Evolutionary conservation across 73 alveolate species (phyloP).

Genomic region (Durusdinium trenchii): DNA sequence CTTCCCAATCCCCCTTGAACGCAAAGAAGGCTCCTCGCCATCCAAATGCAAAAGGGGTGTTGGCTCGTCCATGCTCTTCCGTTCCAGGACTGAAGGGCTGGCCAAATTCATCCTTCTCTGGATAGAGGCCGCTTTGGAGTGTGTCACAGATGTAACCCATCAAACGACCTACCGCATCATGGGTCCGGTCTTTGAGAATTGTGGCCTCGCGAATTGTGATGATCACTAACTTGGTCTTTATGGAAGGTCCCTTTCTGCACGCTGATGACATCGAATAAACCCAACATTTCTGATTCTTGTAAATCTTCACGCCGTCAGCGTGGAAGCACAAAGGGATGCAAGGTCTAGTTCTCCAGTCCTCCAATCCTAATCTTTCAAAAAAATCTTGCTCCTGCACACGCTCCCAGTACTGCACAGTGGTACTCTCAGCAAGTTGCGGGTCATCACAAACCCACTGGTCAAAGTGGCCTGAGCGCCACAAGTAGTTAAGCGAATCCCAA

Average conservation of each 20-base stretch:
- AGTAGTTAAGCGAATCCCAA: background rate
- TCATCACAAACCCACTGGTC: background rate
- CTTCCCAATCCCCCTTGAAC: conserved; percentile 27
- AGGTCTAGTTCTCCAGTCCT: background rate
- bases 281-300: background rate
- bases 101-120: background rate
- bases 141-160: background rate
- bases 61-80: background rate
- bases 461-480: background rate
- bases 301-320: background rate
- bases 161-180: background rate
- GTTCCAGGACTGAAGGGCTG: background rate
- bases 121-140: background rate
- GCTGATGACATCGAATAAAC: background rate
- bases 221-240: background rate
- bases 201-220: background rate
- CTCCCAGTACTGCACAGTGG: background rate
- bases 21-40: background rate
- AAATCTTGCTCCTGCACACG: background rate
- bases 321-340: background rate
- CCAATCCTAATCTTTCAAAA: background rate
- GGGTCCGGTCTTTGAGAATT: background rate
- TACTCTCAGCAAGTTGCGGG: background rate
- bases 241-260: background rate
- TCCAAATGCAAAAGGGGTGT: background rate